Evolutionary conservation across 495 filamentous ascomycete genomes (phyloP), one percentile per base, ranked within the genome.

Genomic region (Trichoderma reesei): DNA sequence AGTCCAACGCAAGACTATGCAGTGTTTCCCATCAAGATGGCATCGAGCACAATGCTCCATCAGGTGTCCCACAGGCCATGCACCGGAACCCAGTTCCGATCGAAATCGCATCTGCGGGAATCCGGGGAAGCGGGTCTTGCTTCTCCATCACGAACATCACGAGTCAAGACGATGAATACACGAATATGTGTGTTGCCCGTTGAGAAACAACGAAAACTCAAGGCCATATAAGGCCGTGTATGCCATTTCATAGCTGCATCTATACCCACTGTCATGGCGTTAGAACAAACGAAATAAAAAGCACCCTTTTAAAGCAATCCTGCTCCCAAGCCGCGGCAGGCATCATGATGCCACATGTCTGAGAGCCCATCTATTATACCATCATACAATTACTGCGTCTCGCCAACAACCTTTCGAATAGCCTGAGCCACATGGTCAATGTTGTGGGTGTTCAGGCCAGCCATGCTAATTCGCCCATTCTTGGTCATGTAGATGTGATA

Each of bases 401-500:
- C 51, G 8, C 51, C 51, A 56, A 98, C 91, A 59, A 90, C 89
- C 68, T 86, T 90, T 70, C 97, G 90, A 1, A 98, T 81, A 0
- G 92, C 91, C 71, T 87, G 87, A 20, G 92, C 94, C 66, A 96
- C 86, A 74, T 97, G 96, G 46, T 96, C 91, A 41, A 98, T 78
- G 73, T 99, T 99, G 67, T 85, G 74, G 33, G 89, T 88, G 74
- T 98, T 99, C 66, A 98, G 73, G 2, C 94, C 94, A 2, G 94
- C 94, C 90, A 99, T 97, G 62, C 88, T 92, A 73, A 98, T 96
- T 41, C 94, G 85, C 11, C 94, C 94, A 70, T 99, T 99, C 85
- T 97, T 98, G 36, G 95, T 97, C 90, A 98, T 96, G 74, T 99
- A 99, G 42, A 99, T 82, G 72, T 98, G 95, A 69, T 80, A 88